Base-by-base conservation (phyloP, 148 eudicot species). In the Amaranthus hypochondriacus region DNA sequence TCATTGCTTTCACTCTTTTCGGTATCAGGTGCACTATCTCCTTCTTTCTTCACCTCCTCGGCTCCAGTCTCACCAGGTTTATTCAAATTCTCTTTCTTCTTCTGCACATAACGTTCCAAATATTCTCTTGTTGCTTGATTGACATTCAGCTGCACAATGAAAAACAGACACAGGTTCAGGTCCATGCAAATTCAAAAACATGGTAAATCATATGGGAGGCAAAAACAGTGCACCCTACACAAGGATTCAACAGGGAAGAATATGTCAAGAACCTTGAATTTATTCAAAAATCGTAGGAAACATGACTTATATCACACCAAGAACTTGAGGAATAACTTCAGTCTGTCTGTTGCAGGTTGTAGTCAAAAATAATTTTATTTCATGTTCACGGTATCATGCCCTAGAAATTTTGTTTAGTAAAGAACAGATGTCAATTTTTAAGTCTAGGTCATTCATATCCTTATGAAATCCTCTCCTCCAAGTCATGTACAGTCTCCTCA, bases 41-140 rank as follows among this genome's bases (percentile, higher is more conserved):
- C 96, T 70, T 80, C 89, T 79, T 88, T 86, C 69, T 83, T 85
- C 54, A 79, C 62, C 68, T 80, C 87, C 59, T 84, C 92, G 64
- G 78, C 81, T 77, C 59, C 89, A 60, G 78, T 56, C 80, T 81
- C 86, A 81, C 78, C 83, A 7, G 70, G 71, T 80, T 78, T 84
- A 65, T 79, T 85, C 67, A 66, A 57, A 68, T 76, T 81, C 59
- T 86, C 94, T 69, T 78, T 84, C 86, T 92, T 90, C 89, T 89
- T 90, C 78, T 83, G 86, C 71, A 89, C 91, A 80, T 81, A 90
- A 50, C 89, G 91, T 82, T 89, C 86, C 56, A 94, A 76, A 85
- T 88, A 88, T 9, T 88, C 88, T 79, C 70, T 83, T 64, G 97
- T 89, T 83, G 91, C 92, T 81, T 86, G 82, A 64, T 80, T 79